phyloP scores from a whole-genome alignment of 1,284 basidiomycete genomes.

The Golubevia sp. region DNA sequence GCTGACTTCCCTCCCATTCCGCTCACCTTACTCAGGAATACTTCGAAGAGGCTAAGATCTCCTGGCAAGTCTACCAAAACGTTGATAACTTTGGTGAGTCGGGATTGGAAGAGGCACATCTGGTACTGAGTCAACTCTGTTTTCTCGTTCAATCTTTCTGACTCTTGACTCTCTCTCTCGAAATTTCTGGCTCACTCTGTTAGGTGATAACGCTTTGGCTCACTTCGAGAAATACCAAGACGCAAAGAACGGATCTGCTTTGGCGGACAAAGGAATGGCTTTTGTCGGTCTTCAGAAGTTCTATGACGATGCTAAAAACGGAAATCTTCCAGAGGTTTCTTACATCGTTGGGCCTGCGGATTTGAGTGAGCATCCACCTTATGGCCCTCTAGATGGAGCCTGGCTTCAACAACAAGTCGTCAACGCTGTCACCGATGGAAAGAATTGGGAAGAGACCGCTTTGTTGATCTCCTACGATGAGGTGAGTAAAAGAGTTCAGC shows the following conservation, averaged over 20 bases:
- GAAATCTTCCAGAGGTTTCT: constrained; percentile 40
- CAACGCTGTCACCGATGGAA: constrained; percentile 22
- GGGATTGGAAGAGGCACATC: too few relatives aligned
- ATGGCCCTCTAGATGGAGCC: constrained; percentile 25
- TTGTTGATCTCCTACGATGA: constrained; percentile 45
- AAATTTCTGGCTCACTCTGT: too few relatives aligned
- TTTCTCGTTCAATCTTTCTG: too few relatives aligned
- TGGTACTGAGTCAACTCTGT: too few relatives aligned
- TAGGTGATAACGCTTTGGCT: constrained; percentile 14
- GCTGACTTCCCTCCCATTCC: too few relatives aligned
- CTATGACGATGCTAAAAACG: constrained; percentile 31
- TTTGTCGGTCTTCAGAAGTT: constrained; percentile 33
- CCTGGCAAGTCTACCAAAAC: constrained; percentile 38
- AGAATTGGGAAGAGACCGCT: constrained; percentile 17
- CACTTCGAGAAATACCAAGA: neutral
- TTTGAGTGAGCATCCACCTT: constrained; percentile 29
- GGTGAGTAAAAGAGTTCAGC: neutral
- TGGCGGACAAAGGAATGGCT: constrained; percentile 19
- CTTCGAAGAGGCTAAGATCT: constrained; percentile 24
- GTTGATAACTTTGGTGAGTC: constrained; percentile 39
- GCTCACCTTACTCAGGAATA: too few relatives aligned
- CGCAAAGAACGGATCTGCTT: constrained; percentile 4
- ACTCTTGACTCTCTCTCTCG: too few relatives aligned
- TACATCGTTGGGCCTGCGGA: constrained; percentile 41
- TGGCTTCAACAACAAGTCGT: constrained; percentile 29